Conservation (phyloP, 139 green algal species). For the Nannochloris sp. region DNA sequence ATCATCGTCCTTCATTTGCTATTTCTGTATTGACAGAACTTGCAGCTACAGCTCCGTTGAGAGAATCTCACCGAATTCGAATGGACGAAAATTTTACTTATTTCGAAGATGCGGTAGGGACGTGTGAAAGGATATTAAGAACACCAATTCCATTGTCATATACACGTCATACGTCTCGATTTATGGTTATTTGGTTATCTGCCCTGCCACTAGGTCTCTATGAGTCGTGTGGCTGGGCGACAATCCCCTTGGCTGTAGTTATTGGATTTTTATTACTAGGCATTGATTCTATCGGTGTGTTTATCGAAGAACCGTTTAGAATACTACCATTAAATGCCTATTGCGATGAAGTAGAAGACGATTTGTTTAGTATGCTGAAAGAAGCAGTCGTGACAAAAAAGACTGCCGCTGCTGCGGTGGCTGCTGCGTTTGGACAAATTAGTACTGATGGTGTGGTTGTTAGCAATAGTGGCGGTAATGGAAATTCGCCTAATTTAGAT, state of each 20-base stretch:
- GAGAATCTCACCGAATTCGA: slow-evolving; percentile 16
- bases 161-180: slow-evolving; percentile 70
- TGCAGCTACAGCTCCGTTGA: not conserved
- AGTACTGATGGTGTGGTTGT: too few relatives aligned
- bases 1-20: slow-evolving; percentile 31
- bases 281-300: slow-evolving; percentile 80
- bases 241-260: slow-evolving; percentile 38
- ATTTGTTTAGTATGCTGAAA: slow-evolving; percentile 12
- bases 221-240: slow-evolving; percentile 52
- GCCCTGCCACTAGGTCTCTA: slow-evolving; percentile 39
- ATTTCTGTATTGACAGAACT: slow-evolving; percentile 20
- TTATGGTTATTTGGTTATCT: slow-evolving; percentile 55
- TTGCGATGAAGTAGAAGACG: slow-evolving; percentile 20
- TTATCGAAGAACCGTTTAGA: slow-evolving; percentile 49
- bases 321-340: slow-evolving; percentile 36
- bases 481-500: too few relatives aligned
- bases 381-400: not conserved
- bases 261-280: slow-evolving; percentile 70
- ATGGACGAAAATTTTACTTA: slow-evolving; percentile 56
- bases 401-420: not conserved
- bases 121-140: slow-evolving; percentile 64
- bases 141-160: slow-evolving; percentile 74
- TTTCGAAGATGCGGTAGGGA: slow-evolving; percentile 60
- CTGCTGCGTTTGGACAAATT: too few relatives aligned
- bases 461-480: too few relatives aligned